Conservation (phyloP, 495 filamentous ascomycete species). For the Hypomontagnella submonticulosa region DNA sequence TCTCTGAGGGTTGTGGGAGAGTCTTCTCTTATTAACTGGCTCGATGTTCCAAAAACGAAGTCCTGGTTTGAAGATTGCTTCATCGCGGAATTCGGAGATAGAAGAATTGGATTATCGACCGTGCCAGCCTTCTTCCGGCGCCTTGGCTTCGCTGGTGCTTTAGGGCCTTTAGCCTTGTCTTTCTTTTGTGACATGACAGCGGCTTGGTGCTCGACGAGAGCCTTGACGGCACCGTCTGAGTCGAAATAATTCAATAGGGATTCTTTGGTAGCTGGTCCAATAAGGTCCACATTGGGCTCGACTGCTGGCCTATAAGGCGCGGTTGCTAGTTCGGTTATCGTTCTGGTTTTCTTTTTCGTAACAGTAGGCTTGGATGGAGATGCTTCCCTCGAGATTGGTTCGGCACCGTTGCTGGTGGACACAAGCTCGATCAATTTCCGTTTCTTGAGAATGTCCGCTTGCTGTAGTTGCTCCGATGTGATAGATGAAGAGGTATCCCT, state of each 20-base stretch:
- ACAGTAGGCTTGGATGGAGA: constrained; percentile 61
- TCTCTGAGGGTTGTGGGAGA: constrained; percentile 75
- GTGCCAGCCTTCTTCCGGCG: constrained; percentile 59
- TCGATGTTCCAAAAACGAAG: constrained; percentile 91
- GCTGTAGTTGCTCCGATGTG: not conserved
- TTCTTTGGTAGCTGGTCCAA: constrained; percentile 43
- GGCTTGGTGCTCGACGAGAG: constrained; percentile 47
- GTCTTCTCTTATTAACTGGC: constrained; percentile 82
- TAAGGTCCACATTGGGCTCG: constrained; percentile 41
- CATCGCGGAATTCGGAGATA: constrained; percentile 78
- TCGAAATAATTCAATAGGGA: constrained; percentile 51
- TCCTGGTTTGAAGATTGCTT: constrained; percentile 77
- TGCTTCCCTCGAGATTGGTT: constrained; percentile 34
- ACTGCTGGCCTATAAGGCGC: constrained; percentile 70
- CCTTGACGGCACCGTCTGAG: constrained; percentile 45
- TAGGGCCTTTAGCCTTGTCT: constrained; percentile 44
- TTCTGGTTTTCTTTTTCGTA: constrained; percentile 78
- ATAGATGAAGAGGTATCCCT: constrained; percentile 22
- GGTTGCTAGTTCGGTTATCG: constrained; percentile 86
- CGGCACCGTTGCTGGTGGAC: constrained; percentile 37
- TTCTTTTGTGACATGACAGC: constrained; percentile 51
- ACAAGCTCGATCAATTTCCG: constrained; percentile 63
- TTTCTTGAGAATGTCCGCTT: constrained; percentile 55
- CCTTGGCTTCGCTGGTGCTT: constrained; percentile 48
- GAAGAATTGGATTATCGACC: constrained; percentile 61